Percentiles rank a stretch among this genome's conserved stretches.
Evolutionary conservation across 352 stramenopile genomes (phyloP).

Genomic region (Phytophthora megakarya): DNA sequence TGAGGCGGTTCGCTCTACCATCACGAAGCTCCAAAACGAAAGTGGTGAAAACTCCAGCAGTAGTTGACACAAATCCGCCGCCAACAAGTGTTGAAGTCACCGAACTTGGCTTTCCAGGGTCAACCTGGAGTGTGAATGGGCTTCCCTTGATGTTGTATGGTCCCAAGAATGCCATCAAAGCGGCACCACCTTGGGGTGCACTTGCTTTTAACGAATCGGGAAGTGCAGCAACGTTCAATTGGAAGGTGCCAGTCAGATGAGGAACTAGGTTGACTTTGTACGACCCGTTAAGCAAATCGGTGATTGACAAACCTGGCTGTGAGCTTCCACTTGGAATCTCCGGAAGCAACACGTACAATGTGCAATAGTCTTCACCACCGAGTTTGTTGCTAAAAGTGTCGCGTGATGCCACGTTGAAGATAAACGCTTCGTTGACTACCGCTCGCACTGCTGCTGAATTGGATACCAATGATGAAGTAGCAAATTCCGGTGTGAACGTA

Average conservation of each 20-base stretch:
- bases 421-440: conserved; percentile 24
- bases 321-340: conserved; percentile 26
- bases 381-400: conserved; percentile 51
- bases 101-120: conserved; percentile 38
- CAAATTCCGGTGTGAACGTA: conserved; percentile 51
- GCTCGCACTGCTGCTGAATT: conserved; percentile 11
- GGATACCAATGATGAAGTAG: neutral
- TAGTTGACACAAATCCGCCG: conserved; percentile 38
- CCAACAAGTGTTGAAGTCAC: conserved; percentile 41
- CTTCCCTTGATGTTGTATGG: conserved; percentile 45
- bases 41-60: conserved; percentile 33
- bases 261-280: conserved; percentile 48
- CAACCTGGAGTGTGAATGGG: conserved; percentile 52
- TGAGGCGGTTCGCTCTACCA: conserved; percentile 33
- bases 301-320: conserved; percentile 29
- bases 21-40: conserved; percentile 55
- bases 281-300: conserved; percentile 43
- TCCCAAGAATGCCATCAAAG: conserved; percentile 39
- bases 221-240: conserved; percentile 47
- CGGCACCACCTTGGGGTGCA: conserved; percentile 20
- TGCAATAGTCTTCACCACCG: conserved; percentile 38
- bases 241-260: conserved; percentile 43
- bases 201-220: conserved; percentile 21
- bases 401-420: conserved; percentile 44
- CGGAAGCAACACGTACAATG: conserved; percentile 45